These are phyloP conservation scores for Ganoderma lingzhi DNA, from an alignment of 1,284 basidiomycete genomes.

Conservation along the genomic window DNA sequence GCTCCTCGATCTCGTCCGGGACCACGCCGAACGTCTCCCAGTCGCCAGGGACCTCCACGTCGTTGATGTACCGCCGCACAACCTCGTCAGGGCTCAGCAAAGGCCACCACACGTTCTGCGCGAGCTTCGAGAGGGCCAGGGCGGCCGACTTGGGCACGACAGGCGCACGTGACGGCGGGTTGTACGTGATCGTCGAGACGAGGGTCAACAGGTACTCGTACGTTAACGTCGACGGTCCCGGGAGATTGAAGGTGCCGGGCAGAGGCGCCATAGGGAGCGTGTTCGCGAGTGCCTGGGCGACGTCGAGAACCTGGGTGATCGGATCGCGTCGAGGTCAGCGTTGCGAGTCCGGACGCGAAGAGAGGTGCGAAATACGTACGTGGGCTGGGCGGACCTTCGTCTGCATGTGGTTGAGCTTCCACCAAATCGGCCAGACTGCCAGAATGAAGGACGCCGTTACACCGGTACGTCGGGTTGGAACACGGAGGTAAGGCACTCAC, in stretches of 20 bases:
- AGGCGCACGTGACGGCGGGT: constrained; percentile 72
- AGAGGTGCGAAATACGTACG: constrained; percentile 57
- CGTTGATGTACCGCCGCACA: constrained; percentile 87
- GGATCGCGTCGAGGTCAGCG: constrained; percentile 6
- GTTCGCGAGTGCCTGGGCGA: constrained; percentile 90
- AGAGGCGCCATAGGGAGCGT: constrained; percentile 72
- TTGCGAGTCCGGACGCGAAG: constrained; percentile 8
- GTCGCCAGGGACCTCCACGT: constrained; percentile 69
- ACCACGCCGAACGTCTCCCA: constrained; percentile 71
- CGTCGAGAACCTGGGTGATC: constrained; percentile 80
- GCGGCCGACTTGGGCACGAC: constrained; percentile 84
- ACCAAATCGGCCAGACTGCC: constrained; percentile 91
- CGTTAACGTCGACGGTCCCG: constrained; percentile 90
- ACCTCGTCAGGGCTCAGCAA: constrained; percentile 93
- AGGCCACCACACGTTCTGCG: constrained; percentile 93
- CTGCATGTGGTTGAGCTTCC: constrained; percentile 90
- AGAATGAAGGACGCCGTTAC: constrained; percentile 1
- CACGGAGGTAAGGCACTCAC: constrained; percentile 56
- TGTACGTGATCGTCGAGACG: constrained; percentile 84
- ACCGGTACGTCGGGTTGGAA: constrained; percentile 36
- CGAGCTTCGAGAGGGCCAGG: constrained; percentile 66
- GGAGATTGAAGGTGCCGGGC: constrained; percentile 81
- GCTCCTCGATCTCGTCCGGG: constrained; percentile 89
- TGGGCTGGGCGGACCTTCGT: constrained; percentile 93
- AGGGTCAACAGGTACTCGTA: constrained; percentile 88